These are phyloP conservation scores for Paramecium bursaria DNA, from an alignment of 73 alveolate genomes.

Conservation along the genomic window DNA sequence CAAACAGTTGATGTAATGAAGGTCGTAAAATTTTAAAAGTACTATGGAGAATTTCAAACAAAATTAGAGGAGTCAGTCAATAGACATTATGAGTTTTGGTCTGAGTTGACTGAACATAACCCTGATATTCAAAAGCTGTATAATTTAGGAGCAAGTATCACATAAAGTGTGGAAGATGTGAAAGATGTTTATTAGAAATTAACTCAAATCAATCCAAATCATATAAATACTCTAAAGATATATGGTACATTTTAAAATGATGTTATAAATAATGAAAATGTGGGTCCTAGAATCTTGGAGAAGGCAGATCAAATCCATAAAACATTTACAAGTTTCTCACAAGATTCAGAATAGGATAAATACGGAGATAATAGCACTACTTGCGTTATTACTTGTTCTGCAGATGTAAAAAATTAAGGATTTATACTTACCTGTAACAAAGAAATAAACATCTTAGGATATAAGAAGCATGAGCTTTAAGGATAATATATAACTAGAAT, in stretches of 20 bases:
- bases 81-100: conserved; percentile 66
- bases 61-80: conserved; percentile 49
- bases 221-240: conserved; percentile 55
- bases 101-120: conserved; percentile 54
- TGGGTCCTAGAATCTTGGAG: conserved; percentile 55
- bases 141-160: conserved; percentile 48
- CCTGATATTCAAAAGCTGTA: conserved; percentile 62
- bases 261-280: conserved; percentile 52
- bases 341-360: conserved; percentile 35
- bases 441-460: conserved; percentile 61
- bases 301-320: conserved; percentile 49
- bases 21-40: conserved; percentile 41
- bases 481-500: conserved; percentile 60
- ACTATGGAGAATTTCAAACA: conserved; percentile 55
- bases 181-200: conserved; percentile 48
- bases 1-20: conserved; percentile 59
- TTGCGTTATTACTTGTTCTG: conserved; percentile 61
- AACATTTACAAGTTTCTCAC: conserved; percentile 12
- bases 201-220: conserved; percentile 58
- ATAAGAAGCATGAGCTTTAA: conserved; percentile 42
- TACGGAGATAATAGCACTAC: conserved; percentile 66
- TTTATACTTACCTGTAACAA: conserved; percentile 24
- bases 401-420: conserved; percentile 51
- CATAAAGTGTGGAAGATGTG: conserved; percentile 60
- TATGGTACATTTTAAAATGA: conserved; percentile 63